phyloP scores from a whole-genome alignment of 176 grass and related monocot genomes.

The Luzula sylvatica region DNA sequence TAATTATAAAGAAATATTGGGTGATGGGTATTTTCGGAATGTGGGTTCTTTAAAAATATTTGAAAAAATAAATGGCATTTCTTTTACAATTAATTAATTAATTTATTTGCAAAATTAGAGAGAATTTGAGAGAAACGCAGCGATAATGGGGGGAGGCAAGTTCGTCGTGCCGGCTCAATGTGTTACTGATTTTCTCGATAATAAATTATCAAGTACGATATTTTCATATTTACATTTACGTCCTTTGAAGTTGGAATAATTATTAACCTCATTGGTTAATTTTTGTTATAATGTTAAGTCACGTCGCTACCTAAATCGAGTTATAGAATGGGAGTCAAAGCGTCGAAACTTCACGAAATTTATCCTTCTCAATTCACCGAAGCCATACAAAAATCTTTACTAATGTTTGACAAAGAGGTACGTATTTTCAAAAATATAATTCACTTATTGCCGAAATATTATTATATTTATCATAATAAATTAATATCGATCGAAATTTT shows the following conservation, averaged over 20 bases:
- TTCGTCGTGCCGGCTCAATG: slow-evolving; percentile 80
- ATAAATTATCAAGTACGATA: slow-evolving; percentile 70
- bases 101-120: slow-evolving; percentile 39
- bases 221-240: slow-evolving; percentile 7
- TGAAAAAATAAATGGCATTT: not conserved
- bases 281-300: slow-evolving; percentile 30
- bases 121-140: slow-evolving; percentile 85
- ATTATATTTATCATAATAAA: slow-evolving; percentile 3
- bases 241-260: not conserved
- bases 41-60: slow-evolving; percentile 12
- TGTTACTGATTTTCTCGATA: slow-evolving; percentile 80
- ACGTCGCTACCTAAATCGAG: slow-evolving; percentile 75
- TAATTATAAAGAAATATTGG: no score
- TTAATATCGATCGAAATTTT: slow-evolving; percentile 22
- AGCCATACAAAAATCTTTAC: slow-evolving; percentile 66
- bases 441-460: not conserved
- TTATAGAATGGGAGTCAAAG: slow-evolving; percentile 68
- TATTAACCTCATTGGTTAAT: slow-evolving; percentile 14
- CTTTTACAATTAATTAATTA: slow-evolving; percentile 5
- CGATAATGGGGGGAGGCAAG: slow-evolving; percentile 84
- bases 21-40: no score
- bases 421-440: slow-evolving; percentile 12
- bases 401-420: slow-evolving; percentile 81
- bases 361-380: slow-evolving; percentile 71
- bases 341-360: slow-evolving; percentile 74